Evolutionary conservation across 441 rosid genomes (phyloP).

Genomic region (Erodium trifolium): DNA sequence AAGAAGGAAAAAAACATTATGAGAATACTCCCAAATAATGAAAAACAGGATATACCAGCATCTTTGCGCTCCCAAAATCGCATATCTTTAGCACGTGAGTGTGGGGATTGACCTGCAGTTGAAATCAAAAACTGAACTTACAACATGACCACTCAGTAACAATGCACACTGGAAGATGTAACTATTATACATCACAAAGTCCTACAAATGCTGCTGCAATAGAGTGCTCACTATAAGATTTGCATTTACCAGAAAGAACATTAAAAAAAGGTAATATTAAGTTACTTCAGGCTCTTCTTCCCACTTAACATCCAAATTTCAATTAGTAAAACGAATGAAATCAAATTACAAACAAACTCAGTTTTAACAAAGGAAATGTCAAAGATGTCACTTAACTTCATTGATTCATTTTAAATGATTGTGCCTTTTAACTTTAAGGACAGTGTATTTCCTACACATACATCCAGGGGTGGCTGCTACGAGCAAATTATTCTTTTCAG

Average conservation of each 20-base stretch:
- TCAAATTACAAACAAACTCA: neutral
- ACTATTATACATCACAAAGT: neutral
- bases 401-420: neutral
- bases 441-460: neutral
- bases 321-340: neutral
- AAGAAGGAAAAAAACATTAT: neutral
- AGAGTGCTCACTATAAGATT: neutral
- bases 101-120: slow-evolving; percentile 75
- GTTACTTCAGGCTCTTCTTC: neutral
- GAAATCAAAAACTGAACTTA: neutral
- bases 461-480: no score
- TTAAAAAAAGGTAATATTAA: neutral
- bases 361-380: neutral
- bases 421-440: neutral
- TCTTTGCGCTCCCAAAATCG: slow-evolving; percentile 99
- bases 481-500: no score
- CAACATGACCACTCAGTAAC: no score
- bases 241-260: neutral
- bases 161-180: neutral
- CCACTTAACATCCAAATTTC: neutral
- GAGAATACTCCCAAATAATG: neutral
- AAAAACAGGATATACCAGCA: slow-evolving; percentile 48
- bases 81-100: slow-evolving; percentile 94
- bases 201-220: neutral
- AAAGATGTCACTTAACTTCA: neutral